Percentiles rank a stretch among this genome's conserved stretches.
phyloP scores from a whole-genome alignment of 2,329 filamentous ascomycete species.

The Xylogone sp. region DNA sequence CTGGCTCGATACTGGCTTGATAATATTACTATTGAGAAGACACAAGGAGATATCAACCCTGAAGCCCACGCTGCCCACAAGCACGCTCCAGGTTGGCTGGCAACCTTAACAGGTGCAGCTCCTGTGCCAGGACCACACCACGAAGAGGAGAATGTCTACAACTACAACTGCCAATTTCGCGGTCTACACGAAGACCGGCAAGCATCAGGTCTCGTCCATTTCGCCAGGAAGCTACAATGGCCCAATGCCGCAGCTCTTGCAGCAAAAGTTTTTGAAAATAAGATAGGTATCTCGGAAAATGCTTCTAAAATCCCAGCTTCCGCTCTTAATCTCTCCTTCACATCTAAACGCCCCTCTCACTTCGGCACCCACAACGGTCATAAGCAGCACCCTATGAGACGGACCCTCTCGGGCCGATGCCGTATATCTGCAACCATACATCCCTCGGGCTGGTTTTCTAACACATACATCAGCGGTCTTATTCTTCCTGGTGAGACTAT shows the following conservation, averaged over 20 bases:
- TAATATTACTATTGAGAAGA: conserved; percentile 56
- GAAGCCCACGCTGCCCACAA: conserved; percentile 12
- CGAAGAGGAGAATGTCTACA: conserved; percentile 33
- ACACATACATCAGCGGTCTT: conserved; percentile 63
- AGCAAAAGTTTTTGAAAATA: conserved; percentile 26
- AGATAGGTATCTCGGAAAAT: conserved; percentile 21
- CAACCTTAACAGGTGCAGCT: conserved; percentile 47
- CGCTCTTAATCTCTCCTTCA: conserved; percentile 28
- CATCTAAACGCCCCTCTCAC: conserved; percentile 14
- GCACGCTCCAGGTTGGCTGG: conserved; percentile 47
- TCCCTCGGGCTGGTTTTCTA: conserved; percentile 62
- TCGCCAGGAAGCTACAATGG: conserved; percentile 60
- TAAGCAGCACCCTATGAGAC: conserved; percentile 6
- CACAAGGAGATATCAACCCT: conserved; percentile 22
- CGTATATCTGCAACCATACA: conserved; percentile 56
- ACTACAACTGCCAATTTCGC: conserved; percentile 26
- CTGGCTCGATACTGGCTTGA: conserved; percentile 65
- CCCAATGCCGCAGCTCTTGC: conserved; percentile 47
- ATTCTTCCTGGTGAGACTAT: conserved; percentile 61
- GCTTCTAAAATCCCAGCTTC: conserved; percentile 16
- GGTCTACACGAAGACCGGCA: conserved; percentile 53
- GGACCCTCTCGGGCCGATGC: conserved; percentile 18
- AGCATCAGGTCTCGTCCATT: conserved; percentile 58
- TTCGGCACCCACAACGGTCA: neutral
- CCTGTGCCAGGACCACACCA: conserved; percentile 33